These are phyloP conservation scores for Vitellaria paradoxa DNA, from an alignment of 179 eudicot genomes.

Conservation along the genomic window DNA sequence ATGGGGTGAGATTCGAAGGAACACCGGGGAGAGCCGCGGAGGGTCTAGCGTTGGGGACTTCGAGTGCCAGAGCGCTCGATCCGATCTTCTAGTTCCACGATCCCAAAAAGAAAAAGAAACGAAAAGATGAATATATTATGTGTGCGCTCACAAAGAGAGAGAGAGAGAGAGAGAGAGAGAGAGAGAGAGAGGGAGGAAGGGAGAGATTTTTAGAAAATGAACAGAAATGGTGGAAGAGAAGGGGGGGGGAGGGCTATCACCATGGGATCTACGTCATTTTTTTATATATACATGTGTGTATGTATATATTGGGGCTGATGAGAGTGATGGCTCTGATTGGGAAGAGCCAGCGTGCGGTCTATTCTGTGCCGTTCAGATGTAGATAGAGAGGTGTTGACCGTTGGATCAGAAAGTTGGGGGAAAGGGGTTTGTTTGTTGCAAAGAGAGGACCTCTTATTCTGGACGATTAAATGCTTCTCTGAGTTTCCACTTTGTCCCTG, in stretches of 20 bases:
- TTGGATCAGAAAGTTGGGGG: neutral
- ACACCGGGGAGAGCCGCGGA: neutral
- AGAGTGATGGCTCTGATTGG: neutral
- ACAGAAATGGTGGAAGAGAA: neutral
- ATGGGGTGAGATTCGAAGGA: neutral
- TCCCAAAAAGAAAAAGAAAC: constrained; percentile 8
- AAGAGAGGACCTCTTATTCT: constrained; percentile 10
- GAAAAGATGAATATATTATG: neutral
- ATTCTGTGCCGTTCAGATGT: constrained; percentile 3
- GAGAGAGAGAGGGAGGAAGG: constrained; percentile 10
- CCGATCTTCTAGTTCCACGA: constrained; percentile 14
- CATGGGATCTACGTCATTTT: constrained; percentile 1
- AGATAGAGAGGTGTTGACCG: neutral
- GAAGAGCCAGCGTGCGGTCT: constrained; percentile 17
- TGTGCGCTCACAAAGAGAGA: no score
- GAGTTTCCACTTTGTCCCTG: constrained; percentile 36
- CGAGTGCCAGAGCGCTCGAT: constrained; percentile 11
- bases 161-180: neutral
- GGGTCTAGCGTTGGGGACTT: neutral
- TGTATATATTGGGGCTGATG: neutral
- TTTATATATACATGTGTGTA: neutral
- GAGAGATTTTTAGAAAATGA: neutral
- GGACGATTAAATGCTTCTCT: constrained; percentile 26
- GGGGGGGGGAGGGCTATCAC: neutral
- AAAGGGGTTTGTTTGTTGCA: neutral